Base-by-base conservation (phyloP, 768 basidiomycete genomes). In the Mycena alexandri region DNA sequence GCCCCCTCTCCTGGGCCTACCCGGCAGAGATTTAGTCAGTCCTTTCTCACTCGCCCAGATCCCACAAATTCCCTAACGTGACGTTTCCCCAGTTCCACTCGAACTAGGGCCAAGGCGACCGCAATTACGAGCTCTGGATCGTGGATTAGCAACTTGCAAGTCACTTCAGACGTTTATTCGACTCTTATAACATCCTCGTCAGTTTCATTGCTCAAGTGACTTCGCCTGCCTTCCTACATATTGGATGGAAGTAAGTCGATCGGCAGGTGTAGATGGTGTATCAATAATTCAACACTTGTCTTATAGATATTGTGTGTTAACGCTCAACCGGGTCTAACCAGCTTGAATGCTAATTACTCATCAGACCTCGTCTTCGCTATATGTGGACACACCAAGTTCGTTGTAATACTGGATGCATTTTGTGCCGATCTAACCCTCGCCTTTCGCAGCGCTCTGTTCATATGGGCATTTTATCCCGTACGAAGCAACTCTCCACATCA, bases 141-240 rank as follows among this genome's bases (percentile, higher is more conserved):
- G 0, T 84, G 82, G 83, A 77, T 83, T 16, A 83, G 82, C 14
- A 84, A 84, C 69, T 83, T 82, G 81, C 81, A 36, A 46, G 77
- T 72, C 12, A 10, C 24, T 2, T 21, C 5, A 55, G 19, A 17
- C 34, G 7, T 5, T 16, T 38, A n/a, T 46, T 53, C 41, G 4
- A 9, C 36, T 57, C 53, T 57, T 3, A 59, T 43, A 25, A 6
- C 33, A 33, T 21, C 25, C 58, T 25, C 14, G 16, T 16, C 22
- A 81, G 81, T 74, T 82, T 84, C 67, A 84, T 84, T 56, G 83
- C 83, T 0, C 82, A 84, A 60, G 80, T 83, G 3, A 83, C 83
- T 0, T 81, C 83, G 11, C 77, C 71, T 12, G 83, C 83, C 3
- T 84, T 84, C 61, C 59, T 44, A 6, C 74, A 68, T 6, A 81